phyloP scores from a whole-genome alignment of 2,329 filamentous ascomycete species.

The Chaetothyriales sp. region DNA sequence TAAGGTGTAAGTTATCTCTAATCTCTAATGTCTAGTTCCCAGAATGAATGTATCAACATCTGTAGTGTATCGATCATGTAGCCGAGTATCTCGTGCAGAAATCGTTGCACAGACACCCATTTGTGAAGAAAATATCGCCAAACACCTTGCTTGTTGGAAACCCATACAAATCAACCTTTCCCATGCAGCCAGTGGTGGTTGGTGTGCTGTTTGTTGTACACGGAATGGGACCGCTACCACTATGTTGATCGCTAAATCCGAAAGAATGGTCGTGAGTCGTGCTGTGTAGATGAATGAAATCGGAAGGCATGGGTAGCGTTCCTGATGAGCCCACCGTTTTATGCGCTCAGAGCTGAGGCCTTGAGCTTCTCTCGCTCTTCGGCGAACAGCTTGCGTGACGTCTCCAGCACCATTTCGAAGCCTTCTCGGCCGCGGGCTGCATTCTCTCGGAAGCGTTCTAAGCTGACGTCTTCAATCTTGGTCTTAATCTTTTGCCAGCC shows the following conservation, averaged over 20 bases:
- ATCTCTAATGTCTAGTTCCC: too few relatives aligned
- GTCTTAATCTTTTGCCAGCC: constrained; percentile 97
- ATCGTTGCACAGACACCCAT: background rate
- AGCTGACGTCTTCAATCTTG: constrained; percentile 81
- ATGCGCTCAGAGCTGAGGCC: constrained; percentile 8
- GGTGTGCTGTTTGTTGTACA: background rate
- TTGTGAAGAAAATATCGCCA: background rate
- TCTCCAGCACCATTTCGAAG: constrained; percentile 86
- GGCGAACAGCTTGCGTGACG: constrained; percentile 80
- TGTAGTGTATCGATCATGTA: too few relatives aligned
- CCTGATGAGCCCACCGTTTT: background rate
- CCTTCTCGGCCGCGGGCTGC: constrained; percentile 80
- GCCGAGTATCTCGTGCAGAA: background rate
- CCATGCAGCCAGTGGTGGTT: background rate
- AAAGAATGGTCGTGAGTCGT: background rate
- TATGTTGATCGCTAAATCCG: background rate
- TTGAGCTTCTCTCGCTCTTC: constrained; percentile 59
- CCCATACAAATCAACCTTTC: background rate
- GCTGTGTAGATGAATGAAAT: background rate
- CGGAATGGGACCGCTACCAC: background rate
- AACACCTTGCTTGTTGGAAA: background rate
- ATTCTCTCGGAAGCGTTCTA: constrained; percentile 82
- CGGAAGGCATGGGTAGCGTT: background rate
- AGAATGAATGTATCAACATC: too few relatives aligned
- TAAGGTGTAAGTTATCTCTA: too few relatives aligned